phyloP scores from a whole-genome alignment of 495 filamentous ascomycete species.

The Annulohypoxylon moriforme region DNA sequence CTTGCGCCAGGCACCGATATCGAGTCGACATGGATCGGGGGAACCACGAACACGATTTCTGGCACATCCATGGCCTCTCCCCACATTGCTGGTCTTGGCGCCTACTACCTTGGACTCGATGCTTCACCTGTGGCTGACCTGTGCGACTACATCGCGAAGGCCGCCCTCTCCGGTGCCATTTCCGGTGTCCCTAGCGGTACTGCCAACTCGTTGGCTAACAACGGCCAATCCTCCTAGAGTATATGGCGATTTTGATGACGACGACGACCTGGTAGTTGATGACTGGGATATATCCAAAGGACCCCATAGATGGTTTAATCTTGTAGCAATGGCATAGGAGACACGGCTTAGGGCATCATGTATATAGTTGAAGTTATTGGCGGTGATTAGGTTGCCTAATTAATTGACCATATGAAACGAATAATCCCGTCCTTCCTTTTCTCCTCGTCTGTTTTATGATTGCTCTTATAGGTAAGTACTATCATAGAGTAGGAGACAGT shows the following conservation, averaged over 20 bases:
- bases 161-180: slow-evolving; percentile 51
- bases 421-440: background rate
- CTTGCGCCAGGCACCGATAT: slow-evolving; percentile 66
- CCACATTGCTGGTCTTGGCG: slow-evolving; percentile 65
- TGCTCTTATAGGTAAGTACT: no score
- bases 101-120: slow-evolving; percentile 61
- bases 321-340: background rate
- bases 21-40: slow-evolving; percentile 63
- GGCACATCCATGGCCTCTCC: slow-evolving; percentile 69
- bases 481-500: no score
- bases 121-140: slow-evolving; percentile 49
- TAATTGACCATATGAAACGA: background rate
- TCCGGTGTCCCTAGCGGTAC: slow-evolving; percentile 55
- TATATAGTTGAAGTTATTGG: background rate
- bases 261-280: background rate
- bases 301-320: background rate
- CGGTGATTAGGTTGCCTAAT: background rate
- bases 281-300: background rate
- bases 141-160: slow-evolving; percentile 54
- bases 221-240: slow-evolving; percentile 54
- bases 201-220: slow-evolving; percentile 62
- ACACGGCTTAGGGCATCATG: background rate
- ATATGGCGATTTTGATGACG: background rate
- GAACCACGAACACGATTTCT: slow-evolving; percentile 62
- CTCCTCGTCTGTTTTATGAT: no score